Evolutionary conservation across 129 eudicot genomes (phyloP), one percentile per base, ranked within the genome.

Genomic region (Chrysanthemum lavandulifolium): DNA sequence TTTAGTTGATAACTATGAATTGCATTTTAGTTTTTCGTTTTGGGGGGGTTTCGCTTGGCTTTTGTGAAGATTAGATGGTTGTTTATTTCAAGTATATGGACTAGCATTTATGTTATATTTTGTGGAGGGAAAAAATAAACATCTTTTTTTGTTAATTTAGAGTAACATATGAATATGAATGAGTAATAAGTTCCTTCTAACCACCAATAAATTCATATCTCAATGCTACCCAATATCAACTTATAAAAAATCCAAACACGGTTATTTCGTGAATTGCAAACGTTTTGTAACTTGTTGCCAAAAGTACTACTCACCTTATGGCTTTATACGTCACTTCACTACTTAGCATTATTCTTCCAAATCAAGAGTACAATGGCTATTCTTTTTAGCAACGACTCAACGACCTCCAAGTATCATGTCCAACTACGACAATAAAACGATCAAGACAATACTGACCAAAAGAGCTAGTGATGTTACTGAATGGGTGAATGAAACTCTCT

Each of bases 371-470:
- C 21, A 27, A 69, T 69, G 74, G 63, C 63, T 31, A 3, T n/a
- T 54, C 63, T 11, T n/a, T 25, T 27, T 62, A 53, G 50, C 74
- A 68, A 9, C 60, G 23, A 68, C 57, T 10, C 45, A 23, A 3
- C 73, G 33, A 13, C 76, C 11, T 5, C 68, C 27, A 79, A 65
- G 11, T 67, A 79, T 40, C 49, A 27, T 2, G 19, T 80, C 6
- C 6, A 11, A 16, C 13, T 80, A 51, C 27, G 72, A 45, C 7
- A 80, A 77, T 8, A 58, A 51, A 33, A 63, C 60, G 10, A 80
- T 80, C 10, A 77, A 61, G 13, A 75, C 77, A 10, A 80, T 77
- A 0, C 72, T 80, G 14, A 71, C 85, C 11, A 55, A 76, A 65
- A 67, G 67, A 25, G 76, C 82, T 0, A 50, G 71, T 11, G 13